Evolutionary conservation across 495 filamentous ascomycete species (phyloP).

Genomic region (Penicillium riverlandense): DNA sequence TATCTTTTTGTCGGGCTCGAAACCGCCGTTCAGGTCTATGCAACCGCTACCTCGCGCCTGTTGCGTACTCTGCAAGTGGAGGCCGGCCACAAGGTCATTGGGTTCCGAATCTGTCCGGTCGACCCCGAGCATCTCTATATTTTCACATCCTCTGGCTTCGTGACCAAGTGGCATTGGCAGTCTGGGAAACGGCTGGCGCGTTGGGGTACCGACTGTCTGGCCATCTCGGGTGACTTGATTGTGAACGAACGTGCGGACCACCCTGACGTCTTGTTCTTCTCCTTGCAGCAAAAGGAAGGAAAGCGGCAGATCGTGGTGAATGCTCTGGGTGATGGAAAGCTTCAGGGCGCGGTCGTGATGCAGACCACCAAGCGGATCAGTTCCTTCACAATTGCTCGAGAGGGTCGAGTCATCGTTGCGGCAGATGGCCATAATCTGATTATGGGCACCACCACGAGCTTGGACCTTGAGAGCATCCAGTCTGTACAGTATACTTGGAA

Average conservation of each 20-base stretch:
- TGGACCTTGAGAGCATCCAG: conserved; percentile 5
- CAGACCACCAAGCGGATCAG: conserved; percentile 24
- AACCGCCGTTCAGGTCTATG: conserved; percentile 69
- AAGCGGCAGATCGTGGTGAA: conserved; percentile 24
- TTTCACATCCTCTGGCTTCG: conserved; percentile 53
- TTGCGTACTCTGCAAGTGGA: conserved; percentile 49
- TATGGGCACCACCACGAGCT: conserved; percentile 18
- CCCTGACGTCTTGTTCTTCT: conserved; percentile 6
- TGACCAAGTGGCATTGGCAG: conserved; percentile 74
- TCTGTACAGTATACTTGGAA: conserved; percentile 43
- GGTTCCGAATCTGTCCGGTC: conserved; percentile 52
- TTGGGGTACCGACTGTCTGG: conserved; percentile 34
- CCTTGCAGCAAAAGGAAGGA: conserved; percentile 19
- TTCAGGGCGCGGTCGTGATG: conserved; percentile 14
- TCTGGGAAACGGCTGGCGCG: conserved; percentile 41
- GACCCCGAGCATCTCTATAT: conserved; percentile 59
- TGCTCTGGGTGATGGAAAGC: conserved; percentile 16
- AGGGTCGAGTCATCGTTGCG: conserved; percentile 29
- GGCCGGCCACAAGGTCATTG: conserved; percentile 30
- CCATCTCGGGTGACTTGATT: conserved; percentile 16
- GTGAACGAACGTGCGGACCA: conserved; percentile 6
- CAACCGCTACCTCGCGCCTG: conserved; percentile 70
- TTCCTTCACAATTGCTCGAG: conserved; percentile 20
- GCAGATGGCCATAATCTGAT: conserved; percentile 28
- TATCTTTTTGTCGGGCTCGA: conserved; percentile 60